A percentile compares a stretch with the other conserved stretches of the same genome.
Conservation (phyloP, 768 basidiomycete species). For the Fomitopsis serialis region DNA sequence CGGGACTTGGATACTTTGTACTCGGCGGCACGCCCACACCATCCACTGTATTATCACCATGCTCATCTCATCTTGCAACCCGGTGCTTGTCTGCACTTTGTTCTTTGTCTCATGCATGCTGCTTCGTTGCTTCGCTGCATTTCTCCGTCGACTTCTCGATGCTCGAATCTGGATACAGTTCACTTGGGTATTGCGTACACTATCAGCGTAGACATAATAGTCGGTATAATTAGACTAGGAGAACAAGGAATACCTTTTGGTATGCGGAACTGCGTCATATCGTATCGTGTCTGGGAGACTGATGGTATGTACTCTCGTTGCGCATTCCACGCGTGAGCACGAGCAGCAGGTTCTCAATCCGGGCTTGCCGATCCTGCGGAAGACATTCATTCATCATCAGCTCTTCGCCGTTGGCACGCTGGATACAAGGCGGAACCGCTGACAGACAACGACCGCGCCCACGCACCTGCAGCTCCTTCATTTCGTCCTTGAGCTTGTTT, state of each 20-base stretch:
- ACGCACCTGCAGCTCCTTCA: constrained; percentile 76
- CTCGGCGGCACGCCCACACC: background rate
- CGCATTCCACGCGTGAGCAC: constrained; percentile 66
- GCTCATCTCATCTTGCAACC: background rate
- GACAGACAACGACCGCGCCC: background rate
- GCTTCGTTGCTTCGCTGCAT: background rate
- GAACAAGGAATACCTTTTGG: background rate
- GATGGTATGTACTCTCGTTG: constrained; percentile 25
- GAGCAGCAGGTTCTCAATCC: constrained; percentile 69
- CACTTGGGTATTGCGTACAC: background rate
- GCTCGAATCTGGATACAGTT: background rate
- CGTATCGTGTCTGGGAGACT: constrained; percentile 18
- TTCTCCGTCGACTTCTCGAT: background rate
- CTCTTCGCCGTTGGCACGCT: background rate
- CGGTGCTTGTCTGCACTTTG: background rate
- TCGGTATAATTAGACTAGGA: background rate
- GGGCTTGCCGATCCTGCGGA: constrained; percentile 56
- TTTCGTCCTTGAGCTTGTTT: constrained; percentile 64
- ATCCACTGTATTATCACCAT: background rate
- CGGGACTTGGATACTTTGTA: background rate
- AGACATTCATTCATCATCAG: background rate
- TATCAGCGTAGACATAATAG: background rate
- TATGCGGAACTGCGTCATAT: constrained; percentile 6
- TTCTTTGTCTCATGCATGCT: background rate
- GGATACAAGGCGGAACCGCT: background rate